Evolutionary conservation across 208 protist genomes (phyloP), one percentile per base, ranked within the genome.

Genomic region (Crithidia thermophila): DNA sequence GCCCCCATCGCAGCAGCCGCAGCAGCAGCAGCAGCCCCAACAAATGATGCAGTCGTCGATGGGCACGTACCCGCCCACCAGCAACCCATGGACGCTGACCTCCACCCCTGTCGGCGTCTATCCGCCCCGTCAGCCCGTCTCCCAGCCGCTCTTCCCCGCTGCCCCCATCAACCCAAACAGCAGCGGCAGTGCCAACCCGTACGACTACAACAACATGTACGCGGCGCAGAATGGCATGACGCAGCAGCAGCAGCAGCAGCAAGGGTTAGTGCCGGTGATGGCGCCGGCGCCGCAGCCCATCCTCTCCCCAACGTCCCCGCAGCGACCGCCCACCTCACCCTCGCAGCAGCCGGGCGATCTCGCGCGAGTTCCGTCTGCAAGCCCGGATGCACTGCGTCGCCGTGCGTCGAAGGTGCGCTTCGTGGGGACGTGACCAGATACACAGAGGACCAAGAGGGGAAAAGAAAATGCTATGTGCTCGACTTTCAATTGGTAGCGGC

Each of bases 341-440:
- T 33, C 27, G 49, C 30, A 27, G 6, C 51, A 43, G 27, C 4
- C 30, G 21, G 53, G 30, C 28, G 36, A 7, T 1, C 10, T n/a
- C 10, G 2, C 33, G 33, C 23, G n/a, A n/a, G 37, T 57, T 13
- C 46, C 57, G 0, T 23, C 39, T 13, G 28, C 33, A 6, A 30
- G 57, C 4, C 47, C 55, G 7, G 67, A 73, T n/a, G 37, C 45
- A 23, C 58, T 73, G 58, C 67, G 67, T 7, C 67, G 58, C 2
- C 67, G 67, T 14, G 51, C 36, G 42, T 73, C 67, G 34, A 58
- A 53, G 23, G 67, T 73, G 23, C 50, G 67, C 40, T 73, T 73
- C n/a, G 10, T 65, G 4, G n/a, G n/a, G n/a, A n/a, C n/a, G n/a
- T n/a, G n/a, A n/a, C n/a, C n/a, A n/a, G n/a, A n/a, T n/a, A n/a